Evolutionary conservation across 805 yeast genomes (phyloP).

Genomic region (Debaryomyces tyrocola): DNA sequence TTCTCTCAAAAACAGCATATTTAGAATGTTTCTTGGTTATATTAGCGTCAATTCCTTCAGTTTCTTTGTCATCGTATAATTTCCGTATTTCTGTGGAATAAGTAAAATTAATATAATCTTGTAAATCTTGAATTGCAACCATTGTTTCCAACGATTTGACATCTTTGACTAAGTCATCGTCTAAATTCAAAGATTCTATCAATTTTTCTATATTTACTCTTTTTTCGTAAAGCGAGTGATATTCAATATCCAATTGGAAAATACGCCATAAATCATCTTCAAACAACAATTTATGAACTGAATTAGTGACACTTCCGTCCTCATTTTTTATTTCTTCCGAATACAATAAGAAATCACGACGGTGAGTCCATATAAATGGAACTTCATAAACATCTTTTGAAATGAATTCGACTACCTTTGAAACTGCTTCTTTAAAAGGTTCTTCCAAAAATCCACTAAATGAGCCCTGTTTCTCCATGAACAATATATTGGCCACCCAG

Average conservation of each 20-base stretch:
- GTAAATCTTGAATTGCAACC: conserved; percentile 83
- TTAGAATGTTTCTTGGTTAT: conserved; percentile 55
- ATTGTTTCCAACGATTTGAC: conserved; percentile 58
- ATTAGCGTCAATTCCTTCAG: conserved; percentile 28
- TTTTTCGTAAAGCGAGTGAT: conserved; percentile 79
- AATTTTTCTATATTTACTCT: conserved; percentile 60
- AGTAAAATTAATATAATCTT: conserved; percentile 76
- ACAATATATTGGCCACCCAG: conserved; percentile 75
- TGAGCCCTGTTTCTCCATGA: conserved; percentile 52
- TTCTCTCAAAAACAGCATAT: conserved; percentile 62
- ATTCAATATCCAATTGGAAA: conserved; percentile 82
- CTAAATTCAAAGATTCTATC: conserved; percentile 50
- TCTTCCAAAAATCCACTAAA: conserved; percentile 38
- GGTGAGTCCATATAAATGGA: conserved; percentile 92
- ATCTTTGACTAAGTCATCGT: conserved; percentile 58
- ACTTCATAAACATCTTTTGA: conserved; percentile 82
- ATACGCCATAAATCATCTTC: conserved; percentile 94
- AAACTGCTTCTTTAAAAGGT: conserved; percentile 70
- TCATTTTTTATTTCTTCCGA: conserved; percentile 47
- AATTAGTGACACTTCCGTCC: conserved; percentile 33
- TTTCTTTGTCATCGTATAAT: conserved; percentile 29
- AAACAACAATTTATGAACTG: conserved; percentile 53
- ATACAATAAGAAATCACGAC: conserved; percentile 80
- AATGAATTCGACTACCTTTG: conserved; percentile 67
- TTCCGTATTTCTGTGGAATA: conserved; percentile 63